Base-by-base conservation (phyloP, 2,329 filamentous ascomycete genomes). In the Lithohypha guttulata region DNA sequence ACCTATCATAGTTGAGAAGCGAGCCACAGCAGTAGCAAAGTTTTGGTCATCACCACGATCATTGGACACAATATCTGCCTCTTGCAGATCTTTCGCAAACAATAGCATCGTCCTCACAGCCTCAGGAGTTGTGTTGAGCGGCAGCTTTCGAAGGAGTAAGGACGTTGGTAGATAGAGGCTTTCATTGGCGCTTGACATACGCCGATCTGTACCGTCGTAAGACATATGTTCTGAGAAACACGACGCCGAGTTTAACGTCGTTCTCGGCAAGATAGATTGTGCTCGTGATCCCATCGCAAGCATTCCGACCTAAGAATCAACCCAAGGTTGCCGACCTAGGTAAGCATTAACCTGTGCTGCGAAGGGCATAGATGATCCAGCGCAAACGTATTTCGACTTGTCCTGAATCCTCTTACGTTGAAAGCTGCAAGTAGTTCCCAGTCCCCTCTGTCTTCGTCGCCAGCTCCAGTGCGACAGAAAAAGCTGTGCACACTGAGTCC, bases 41-140 rank as follows among this genome's bases (percentile, higher is more conserved):
- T 68, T 69, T 34, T 63, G 60, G 48, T 79, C 74, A 35, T 77
- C 72, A 11, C 68, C 61, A 44, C 64, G 63, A n/a, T 71, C 69
- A 34, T 65, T 63, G 4, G 64, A 59, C 11, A 78, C 61, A 44
- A 79, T 68, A 38, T 75, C 70, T 40, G 69, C 69, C 46, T 76
- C 70, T 34, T 76, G 59, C 34, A 79, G 64, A 46, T 79, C 74
- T 50, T 75, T 73, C 14, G 75, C 73, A 50, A 80, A 79, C n/a
- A 78, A 63, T 4, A 80, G 62, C 64, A 80, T 76, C 54, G 71
- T 75, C 47, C 70, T 68, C 41, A 80, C 64, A 13, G 70, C 64
- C 46, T 78, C 75, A 35, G 64, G 59, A 51, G 68, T 73, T 29
- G 69, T 77, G 53, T 68, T 75, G 43, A 63, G 66, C 3, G 75